Evolutionary conservation across 805 yeast genomes (phyloP).

Genomic region (Yamadazyma laniorum): DNA sequence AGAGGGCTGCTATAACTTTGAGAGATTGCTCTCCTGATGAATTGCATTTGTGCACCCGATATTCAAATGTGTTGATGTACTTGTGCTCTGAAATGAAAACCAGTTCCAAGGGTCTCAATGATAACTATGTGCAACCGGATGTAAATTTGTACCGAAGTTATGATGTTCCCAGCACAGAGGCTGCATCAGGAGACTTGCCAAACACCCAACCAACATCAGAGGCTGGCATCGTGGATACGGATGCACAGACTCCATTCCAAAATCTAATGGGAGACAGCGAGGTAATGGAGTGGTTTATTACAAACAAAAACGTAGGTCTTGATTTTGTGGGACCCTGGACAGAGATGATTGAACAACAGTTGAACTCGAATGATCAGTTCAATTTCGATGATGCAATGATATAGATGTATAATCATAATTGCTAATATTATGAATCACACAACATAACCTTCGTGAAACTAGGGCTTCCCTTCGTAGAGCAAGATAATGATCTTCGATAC

Average conservation of each 20-base stretch:
- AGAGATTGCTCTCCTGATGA: constrained; percentile 89
- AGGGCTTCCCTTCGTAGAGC: too few species aligned
- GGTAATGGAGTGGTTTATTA: constrained; percentile 45
- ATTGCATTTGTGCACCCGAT: constrained; percentile 76
- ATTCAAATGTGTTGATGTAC: constrained; percentile 73
- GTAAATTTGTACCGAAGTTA: background rate
- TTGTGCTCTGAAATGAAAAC: constrained; percentile 72
- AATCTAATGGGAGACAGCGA: constrained; percentile 36
- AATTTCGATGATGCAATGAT: constrained; percentile 23
- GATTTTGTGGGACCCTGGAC: constrained; percentile 73
- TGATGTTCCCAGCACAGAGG: constrained; percentile 1
- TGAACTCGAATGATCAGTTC: constrained; percentile 35
- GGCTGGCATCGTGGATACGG: background rate
- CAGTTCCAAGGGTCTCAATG: constrained; percentile 28
- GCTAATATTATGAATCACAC: too few species aligned
- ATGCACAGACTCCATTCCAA: constrained; percentile 18
- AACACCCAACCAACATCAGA: background rate
- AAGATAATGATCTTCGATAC: too few species aligned
- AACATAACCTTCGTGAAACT: too few species aligned
- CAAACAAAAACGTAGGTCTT: constrained; percentile 37
- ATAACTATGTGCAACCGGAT: constrained; percentile 2
- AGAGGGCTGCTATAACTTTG: constrained; percentile 67
- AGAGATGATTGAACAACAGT: constrained; percentile 71
- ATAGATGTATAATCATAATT: background rate
- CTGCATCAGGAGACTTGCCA: background rate